Base-by-base conservation (phyloP, 2,329 filamentous ascomycete genomes). In the Magnaporthiopsis incrustans region DNA sequence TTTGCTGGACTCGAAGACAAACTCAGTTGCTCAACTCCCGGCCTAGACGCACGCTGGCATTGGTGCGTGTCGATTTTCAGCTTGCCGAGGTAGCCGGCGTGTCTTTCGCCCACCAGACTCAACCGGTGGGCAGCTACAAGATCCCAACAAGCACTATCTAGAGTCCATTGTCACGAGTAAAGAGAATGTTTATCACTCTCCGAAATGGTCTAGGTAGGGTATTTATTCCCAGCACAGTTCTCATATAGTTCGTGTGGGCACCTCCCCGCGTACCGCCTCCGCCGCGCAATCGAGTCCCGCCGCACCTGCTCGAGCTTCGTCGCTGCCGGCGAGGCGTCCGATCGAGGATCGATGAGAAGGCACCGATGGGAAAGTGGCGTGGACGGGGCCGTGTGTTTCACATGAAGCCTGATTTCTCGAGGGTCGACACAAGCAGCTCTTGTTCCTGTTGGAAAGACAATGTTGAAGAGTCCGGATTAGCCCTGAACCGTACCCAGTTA, bases 131-230 rank as follows among this genome's bases (percentile, higher is more conserved):
- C 38, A 44, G 44, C 44, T 53, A 53, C 44, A 53, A 53, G 18
- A 53, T 53, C 44, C 44, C 44, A 22, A 53, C 44, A 53, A 26
- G 59, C 12, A 50, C 53, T 63, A 63, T 63, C 61, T 63, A 63
- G 27, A 30, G 61, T 44, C 61, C 61, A 63, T 63, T 63, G 50
- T 32, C 35, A 59, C 33, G 38, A 18, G 38, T 63, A 32, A 44
- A 63, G 56, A 63, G 61, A 57, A 58, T 63, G 61, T 63, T 63
- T 63, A 25, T 53, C 61, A 63, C 38, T 38, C 61, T 63, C 61
- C 56, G 61, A 44, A 59, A 63, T 63, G 61, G 61, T 63, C 61
- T 59, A 63, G 56, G 53, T 58, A 38, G 27, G 22, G 22, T 35
- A 22, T 53, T 3, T 11, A 53, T 53, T 53, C 44, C 27, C 44